Conservation (phyloP, 768 basidiomycete genomes). For the Mycena sanguinolenta region DNA sequence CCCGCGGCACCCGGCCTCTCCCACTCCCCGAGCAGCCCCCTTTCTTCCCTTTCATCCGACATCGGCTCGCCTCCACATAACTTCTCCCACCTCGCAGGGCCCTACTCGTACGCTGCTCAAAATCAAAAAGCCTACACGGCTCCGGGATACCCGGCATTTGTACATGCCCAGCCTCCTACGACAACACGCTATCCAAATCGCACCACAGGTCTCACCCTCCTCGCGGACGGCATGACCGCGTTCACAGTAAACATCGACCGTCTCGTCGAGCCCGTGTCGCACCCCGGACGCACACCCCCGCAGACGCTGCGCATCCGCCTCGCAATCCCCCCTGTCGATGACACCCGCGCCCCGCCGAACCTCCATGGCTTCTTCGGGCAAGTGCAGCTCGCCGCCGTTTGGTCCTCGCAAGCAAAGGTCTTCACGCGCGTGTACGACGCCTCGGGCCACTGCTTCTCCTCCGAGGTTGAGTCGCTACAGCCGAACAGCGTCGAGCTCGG, state of each 20-base stretch:
- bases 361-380: conserved; percentile 75
- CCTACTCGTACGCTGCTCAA: conserved; percentile 14
- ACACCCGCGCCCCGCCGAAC: conserved; percentile 65
- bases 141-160: background rate
- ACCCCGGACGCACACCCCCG: conserved; percentile 52
- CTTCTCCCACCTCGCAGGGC: conserved; percentile 32
- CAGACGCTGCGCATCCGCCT: conserved; percentile 70
- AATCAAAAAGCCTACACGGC: conserved; percentile 27
- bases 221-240: conserved; percentile 79
- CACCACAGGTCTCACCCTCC: conserved; percentile 62
- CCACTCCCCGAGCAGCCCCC: conserved; percentile 36
- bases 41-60: conserved; percentile 31
- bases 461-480: conserved; percentile 67
- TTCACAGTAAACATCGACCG: conserved; percentile 72
- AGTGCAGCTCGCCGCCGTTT: conserved; percentile 66
- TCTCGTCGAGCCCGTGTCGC: conserved; percentile 56
- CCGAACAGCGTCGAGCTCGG: conserved; percentile 62
- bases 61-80: conserved; percentile 27
- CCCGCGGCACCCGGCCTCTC: conserved; percentile 51
- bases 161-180: conserved; percentile 39
- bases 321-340: conserved; percentile 66
- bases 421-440: conserved; percentile 68
- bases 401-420: conserved; percentile 70
- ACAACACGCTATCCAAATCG: conserved; percentile 46
- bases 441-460: conserved; percentile 62